Evolutionary conservation across 345 rosid species (phyloP), one percentile per base, ranked within the genome.

Genomic region (Corymbia maculata): DNA sequence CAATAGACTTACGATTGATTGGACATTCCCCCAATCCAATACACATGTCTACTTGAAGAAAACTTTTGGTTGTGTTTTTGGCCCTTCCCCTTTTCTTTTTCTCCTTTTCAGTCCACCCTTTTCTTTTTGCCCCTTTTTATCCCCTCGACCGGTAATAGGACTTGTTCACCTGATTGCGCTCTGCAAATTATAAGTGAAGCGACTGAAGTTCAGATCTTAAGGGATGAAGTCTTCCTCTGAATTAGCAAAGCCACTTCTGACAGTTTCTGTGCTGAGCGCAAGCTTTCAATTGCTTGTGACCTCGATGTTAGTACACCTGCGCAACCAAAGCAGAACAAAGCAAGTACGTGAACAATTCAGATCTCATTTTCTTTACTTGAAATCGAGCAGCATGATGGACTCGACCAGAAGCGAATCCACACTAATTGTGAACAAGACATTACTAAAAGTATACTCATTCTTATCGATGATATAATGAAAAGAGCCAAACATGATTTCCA

Each of bases 1-100:
- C 36, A 14, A 66, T 3, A 13, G 0, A 64, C 13, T n/a, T 64
- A 61, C 0, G 4, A 13, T 0, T 66, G 0, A 30, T 30, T 7
- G 36, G 79, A 28, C 9, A 64, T 13, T 0, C 17, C 17, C 8
- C 32, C 4, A 0, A 5, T 13, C 15, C 15, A n/a, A n/a, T n/a
- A n/a, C 75, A 6, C 75, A n/a, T 6, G 75, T 2, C 36, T 0
- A 8, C 70, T 3, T 16, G 36, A 64, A 13, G 70, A 64, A 61
- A 64, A 64, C 70, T 64, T 64, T 28, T 10, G 36, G 28, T 64
- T 28, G 70, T 36, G 30, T 61, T 61, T 64, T 28, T 14, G 17
- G 36, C 36, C 70, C 32, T 28, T 1, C 9, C 42, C 9, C 7
- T 66, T 30, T 66, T 15, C 42, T 66, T 14, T 30, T 14, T 66